phyloP scores from a whole-genome alignment of 2,329 filamentous ascomycete genomes.

The Rhexocercosporidium sp. region DNA sequence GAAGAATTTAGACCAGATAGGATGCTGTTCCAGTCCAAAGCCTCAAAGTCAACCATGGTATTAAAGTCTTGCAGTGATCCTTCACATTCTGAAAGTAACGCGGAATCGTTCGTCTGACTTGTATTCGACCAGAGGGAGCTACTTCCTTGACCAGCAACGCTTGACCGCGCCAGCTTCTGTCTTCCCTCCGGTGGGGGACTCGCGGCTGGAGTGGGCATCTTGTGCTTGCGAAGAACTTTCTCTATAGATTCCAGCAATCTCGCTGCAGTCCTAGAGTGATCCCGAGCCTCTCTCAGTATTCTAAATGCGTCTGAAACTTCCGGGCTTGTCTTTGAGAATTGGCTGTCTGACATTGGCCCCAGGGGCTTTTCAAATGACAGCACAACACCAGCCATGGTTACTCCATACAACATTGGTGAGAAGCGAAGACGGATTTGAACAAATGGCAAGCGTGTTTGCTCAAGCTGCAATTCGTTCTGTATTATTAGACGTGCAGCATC shows the following conservation, averaged over 20 bases:
- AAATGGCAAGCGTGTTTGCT: slow-evolving; percentile 28
- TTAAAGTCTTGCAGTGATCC: background rate
- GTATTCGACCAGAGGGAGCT: background rate
- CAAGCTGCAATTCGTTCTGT: slow-evolving; percentile 36
- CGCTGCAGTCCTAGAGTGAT: background rate
- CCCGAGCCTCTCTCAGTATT: background rate
- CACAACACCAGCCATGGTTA: slow-evolving; percentile 47
- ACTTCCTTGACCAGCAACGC: background rate
- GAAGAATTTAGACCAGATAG: background rate
- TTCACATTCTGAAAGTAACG: background rate
- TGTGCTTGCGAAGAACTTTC: background rate
- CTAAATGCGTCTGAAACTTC: background rate
- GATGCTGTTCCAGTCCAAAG: background rate
- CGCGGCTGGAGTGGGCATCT: background rate
- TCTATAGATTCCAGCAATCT: background rate
- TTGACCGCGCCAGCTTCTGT: background rate
- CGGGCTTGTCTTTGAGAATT: background rate
- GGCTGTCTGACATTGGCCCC: background rate
- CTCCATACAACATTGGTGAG: slow-evolving; percentile 15
- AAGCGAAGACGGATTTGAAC: slow-evolving; percentile 16
- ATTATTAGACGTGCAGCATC: slow-evolving; percentile 43
- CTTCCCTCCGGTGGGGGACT: background rate
- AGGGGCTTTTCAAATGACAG: slow-evolving; percentile 32
- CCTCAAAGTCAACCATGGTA: background rate
- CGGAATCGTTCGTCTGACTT: background rate